phyloP scores from a whole-genome alignment of 192 early-diverging fungal species.

The Phlyctochytrium arcticum region DNA sequence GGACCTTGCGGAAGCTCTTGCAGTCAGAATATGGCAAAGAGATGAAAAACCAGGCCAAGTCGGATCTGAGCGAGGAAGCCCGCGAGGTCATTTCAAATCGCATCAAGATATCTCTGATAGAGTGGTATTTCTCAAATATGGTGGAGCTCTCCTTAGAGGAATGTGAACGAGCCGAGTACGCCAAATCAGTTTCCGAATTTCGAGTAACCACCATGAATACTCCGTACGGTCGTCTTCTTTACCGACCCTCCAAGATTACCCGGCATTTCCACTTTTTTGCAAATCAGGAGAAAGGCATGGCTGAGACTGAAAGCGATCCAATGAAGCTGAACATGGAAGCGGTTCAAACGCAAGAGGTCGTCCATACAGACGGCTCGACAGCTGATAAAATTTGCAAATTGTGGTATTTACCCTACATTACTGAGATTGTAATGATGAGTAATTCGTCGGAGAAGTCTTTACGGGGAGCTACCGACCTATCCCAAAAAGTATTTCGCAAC shows the following conservation, averaged over 20 bases:
- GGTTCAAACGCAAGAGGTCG: constrained; percentile 43
- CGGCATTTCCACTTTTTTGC: constrained; percentile 41
- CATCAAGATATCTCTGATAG: constrained; percentile 32
- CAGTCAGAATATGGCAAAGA: constrained; percentile 42
- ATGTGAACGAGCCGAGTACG: constrained; percentile 46
- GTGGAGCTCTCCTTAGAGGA: constrained; percentile 41
- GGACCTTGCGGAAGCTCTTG: constrained; percentile 45
- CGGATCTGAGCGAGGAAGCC: constrained; percentile 26
- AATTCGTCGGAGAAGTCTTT: constrained; percentile 18
- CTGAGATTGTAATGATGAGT: constrained; percentile 34
- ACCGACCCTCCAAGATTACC: constrained; percentile 33
- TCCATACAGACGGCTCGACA: constrained; percentile 8
- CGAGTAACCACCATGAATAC: constrained; percentile 13
- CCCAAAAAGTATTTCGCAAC: constrained; percentile 37
- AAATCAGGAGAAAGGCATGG: constrained; percentile 22
- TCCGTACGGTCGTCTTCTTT: constrained; percentile 37
- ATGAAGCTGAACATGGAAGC: constrained; percentile 29
- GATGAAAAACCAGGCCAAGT: too few species aligned
- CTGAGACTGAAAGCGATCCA: constrained; percentile 18
- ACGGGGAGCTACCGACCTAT: constrained; percentile 25
- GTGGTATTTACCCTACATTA: constrained; percentile 53
- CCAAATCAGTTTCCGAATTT: constrained; percentile 37
- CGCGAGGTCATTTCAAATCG: constrained; percentile 19
- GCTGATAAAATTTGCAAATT: constrained; percentile 34
- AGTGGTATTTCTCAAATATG: constrained; percentile 49